Evolutionary conservation across 805 yeast genomes (phyloP), one percentile per base, ranked within the genome.

Genomic region (Pichia exigua): DNA sequence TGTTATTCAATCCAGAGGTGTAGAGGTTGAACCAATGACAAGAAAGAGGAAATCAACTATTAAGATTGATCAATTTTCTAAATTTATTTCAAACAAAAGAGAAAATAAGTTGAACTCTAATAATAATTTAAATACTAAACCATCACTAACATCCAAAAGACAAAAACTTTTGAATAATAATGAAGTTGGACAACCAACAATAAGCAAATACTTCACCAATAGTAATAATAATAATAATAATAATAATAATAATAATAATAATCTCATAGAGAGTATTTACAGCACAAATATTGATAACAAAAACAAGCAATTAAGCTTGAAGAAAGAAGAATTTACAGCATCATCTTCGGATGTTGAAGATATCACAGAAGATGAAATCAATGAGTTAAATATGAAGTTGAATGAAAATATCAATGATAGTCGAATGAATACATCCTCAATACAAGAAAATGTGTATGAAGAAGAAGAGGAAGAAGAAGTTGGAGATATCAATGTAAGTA

Each of bases 71-170:
- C 59, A 61, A 22, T 59, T 59, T 45, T 49, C 59, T 51, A 47
- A 53, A 22, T 41, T 48, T 30, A 55, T 54, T 48, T 27, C 42
- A 10, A 42, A 24, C 39, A 52, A 41, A 28, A 28, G 40, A 20
- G 35, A 40, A 38, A 41, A 11, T 22, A n/a, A 24, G 22, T 39
- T 41, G 17, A 12, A 26, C 10, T n/a, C 15, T 5, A 42, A 26
- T 18, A n/a, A 47, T 6, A 46, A 38, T 18, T 21, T 32, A 6
- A 28, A 44, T n/a, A 30, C 30, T 11, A 35, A 50, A 22, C 42
- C 55, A 8, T 61, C 66, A 7, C 64, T 66, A 6, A 53, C 56
- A 2, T 28, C 61, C 10, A 67, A 66, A 42, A 58, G 69, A 27
- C 61, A 59, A 24, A 64, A 56, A 49, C 11, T 63, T 4, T 54